phyloP scores from a whole-genome alignment of 352 stramenopile species.

The Phytophthora sansomeana region DNA sequence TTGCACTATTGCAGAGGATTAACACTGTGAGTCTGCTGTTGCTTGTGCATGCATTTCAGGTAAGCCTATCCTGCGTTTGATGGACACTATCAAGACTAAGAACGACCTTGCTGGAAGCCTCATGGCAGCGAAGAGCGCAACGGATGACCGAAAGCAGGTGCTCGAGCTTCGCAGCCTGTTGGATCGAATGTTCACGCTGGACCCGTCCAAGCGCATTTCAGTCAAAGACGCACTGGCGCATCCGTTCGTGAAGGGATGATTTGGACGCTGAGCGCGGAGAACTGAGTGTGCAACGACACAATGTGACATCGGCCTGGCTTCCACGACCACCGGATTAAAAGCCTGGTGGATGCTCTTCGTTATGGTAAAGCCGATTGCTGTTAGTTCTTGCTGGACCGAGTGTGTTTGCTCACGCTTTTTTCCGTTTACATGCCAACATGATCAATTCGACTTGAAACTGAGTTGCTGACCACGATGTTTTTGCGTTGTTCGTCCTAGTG shows the following conservation, averaged over 20 bases:
- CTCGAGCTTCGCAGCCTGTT: slow-evolving; percentile 76
- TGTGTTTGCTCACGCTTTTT: slow-evolving; percentile 2
- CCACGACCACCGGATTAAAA: not conserved
- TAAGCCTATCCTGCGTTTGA: slow-evolving; percentile 77
- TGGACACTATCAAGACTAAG: slow-evolving; percentile 72
- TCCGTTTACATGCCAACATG: slow-evolving; percentile 3
- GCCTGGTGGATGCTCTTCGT: not conserved
- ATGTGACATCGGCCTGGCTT: not conserved
- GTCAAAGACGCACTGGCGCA: slow-evolving; percentile 82
- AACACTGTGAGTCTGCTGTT: not conserved
- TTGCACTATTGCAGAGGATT: not conserved
- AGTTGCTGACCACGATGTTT: not conserved
- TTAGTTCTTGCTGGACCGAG: not conserved
- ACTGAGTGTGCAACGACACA: not conserved
- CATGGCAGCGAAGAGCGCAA: slow-evolving; percentile 65
- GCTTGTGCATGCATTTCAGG: slow-evolving; percentile 36
- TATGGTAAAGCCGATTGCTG: slow-evolving; percentile 2
- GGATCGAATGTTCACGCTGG: slow-evolving; percentile 85
- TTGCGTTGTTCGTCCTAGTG: not conserved
- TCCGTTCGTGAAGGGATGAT: slow-evolving; percentile 71
- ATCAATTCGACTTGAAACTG: not conserved
- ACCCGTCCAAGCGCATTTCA: slow-evolving; percentile 81
- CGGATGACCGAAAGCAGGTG: slow-evolving; percentile 73
- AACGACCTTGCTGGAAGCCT: slow-evolving; percentile 65
- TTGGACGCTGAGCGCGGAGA: not conserved